These are phyloP conservation scores for Fusarium agapanthi DNA, from an alignment of 2,329 filamentous ascomycete genomes.

Conservation along the genomic window DNA sequence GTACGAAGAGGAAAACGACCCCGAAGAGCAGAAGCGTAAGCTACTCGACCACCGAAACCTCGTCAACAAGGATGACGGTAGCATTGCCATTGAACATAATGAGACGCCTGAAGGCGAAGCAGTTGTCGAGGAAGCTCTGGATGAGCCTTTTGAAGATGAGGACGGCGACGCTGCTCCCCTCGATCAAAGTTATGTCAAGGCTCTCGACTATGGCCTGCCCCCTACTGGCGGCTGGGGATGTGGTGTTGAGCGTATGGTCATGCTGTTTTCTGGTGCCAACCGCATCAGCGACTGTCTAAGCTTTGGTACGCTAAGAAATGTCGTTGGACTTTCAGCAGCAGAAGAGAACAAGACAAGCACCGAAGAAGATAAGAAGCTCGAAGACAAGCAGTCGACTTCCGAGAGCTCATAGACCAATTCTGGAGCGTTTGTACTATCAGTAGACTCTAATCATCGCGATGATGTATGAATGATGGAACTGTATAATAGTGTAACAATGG, in stretches of 20 bases:
- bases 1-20: slow-evolving; percentile 98
- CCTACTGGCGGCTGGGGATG: slow-evolving; percentile 97
- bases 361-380: slow-evolving; percentile 22
- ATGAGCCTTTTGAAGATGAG: slow-evolving; percentile 47
- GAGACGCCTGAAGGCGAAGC: slow-evolving; percentile 9
- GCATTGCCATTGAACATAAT: slow-evolving; percentile 42
- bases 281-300: slow-evolving; percentile 86
- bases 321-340: slow-evolving; percentile 61
- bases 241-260: slow-evolving; percentile 88
- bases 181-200: slow-evolving; percentile 86
- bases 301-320: slow-evolving; percentile 84
- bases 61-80: slow-evolving; percentile 48
- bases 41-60: slow-evolving; percentile 66
- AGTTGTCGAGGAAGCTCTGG: background rate
- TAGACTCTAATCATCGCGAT: slow-evolving; percentile 2
- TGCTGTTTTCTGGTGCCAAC: slow-evolving; percentile 83
- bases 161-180: slow-evolving; percentile 57
- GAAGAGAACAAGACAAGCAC: slow-evolving; percentile 37
- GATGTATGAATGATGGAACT: slow-evolving; percentile 36
- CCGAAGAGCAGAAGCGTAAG: slow-evolving; percentile 84
- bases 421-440: background rate
- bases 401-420: background rate
- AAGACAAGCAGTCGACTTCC: slow-evolving; percentile 29
- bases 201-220: slow-evolving; percentile 89
- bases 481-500: slow-evolving; percentile 38